Evolutionary conservation across 768 basidiomycete species (phyloP).

Genomic region (Cystofilobasidium bisporidii): DNA sequence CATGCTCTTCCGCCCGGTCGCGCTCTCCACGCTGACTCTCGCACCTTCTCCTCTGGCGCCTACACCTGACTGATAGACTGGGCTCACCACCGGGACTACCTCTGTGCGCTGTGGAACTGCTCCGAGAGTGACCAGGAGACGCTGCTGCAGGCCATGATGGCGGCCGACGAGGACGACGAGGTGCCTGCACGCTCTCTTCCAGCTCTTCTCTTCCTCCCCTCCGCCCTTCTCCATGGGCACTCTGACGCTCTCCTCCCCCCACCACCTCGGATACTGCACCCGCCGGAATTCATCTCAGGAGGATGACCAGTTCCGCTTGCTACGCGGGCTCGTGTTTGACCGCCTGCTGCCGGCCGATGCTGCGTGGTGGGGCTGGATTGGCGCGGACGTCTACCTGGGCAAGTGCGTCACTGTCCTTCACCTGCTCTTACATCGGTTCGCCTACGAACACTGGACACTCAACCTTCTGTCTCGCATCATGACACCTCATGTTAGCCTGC

Average conservation of each 20-base stretch:
- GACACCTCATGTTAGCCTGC: neutral
- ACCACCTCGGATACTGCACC: too few relatives aligned
- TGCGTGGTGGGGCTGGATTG: conserved; percentile 28
- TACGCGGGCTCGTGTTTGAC: conserved; percentile 27
- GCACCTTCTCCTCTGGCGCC: too few relatives aligned
- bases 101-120: conserved; percentile 26
- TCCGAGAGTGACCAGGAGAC: neutral
- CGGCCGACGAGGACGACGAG: conserved; percentile 6
- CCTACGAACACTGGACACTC: neutral
- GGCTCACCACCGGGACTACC: conserved; percentile 21
- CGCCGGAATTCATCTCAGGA: neutral
- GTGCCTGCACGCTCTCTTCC: neutral
- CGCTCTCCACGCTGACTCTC: too few relatives aligned
- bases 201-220: too few relatives aligned
- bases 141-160: conserved; percentile 12
- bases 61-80: conserved; percentile 12
- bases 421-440: too few relatives aligned
- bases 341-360: conserved; percentile 7
- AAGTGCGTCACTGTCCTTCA: neutral
- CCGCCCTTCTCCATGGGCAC: too few relatives aligned
- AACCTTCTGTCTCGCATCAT: neutral
- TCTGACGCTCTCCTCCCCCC: too few relatives aligned
- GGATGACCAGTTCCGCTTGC: conserved; percentile 21
- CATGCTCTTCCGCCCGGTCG: too few relatives aligned
- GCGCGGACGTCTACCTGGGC: conserved; percentile 23